Base-by-base conservation (phyloP, 2,329 filamentous ascomycete species). In the Onygenales sp. region DNA sequence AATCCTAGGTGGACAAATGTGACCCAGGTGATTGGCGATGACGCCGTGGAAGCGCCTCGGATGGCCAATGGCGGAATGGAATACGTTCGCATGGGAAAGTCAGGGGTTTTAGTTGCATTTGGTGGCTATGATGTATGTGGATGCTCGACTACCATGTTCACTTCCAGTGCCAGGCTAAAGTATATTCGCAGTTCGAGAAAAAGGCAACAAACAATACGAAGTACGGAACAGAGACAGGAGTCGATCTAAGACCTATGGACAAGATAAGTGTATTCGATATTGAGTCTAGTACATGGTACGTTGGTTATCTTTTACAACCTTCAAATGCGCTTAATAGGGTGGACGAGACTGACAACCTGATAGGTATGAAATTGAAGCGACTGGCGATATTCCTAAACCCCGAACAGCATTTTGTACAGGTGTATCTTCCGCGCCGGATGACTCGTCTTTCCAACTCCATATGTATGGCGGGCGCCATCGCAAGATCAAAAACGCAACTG, bases 61-160 rank as follows among this genome's bases (percentile, higher is more conserved):
- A 52, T 52, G 13, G 40, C 50, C 13, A 37, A 45, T 44, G 50
- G 50, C 14, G 50, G 50, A 46, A 52, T 52, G 50, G 50, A 52
- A 17, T 52, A 52, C 39, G 32, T 52, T 31, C 50, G 50, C 10
- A 42, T 52, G 17, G 50, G 50, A 17, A 52, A 52, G 21, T 21
- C 36, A 6, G 50, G 50, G n/a, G 40, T 52, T 14, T 33, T 52
- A 34, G 42, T 52, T 31, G 50, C 50, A n/a, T 52, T 52, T 13
- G 50, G 50, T 43, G 50, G 50, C n/a, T 52, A 52, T 45, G 42
- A 52, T 52, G 50, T 52, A 52, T 11, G 50, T 11, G 21, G 21
- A 27, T 27, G 21, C 21, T 27, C 21, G 21, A 27, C 21, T 27
- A 4, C 33, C 33, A 14, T 45, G 21, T 43, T 6, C 31, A 10